Evolutionary conservation across 1,139 yeast species (phyloP).

Genomic region (Geotrichum restrictum): DNA sequence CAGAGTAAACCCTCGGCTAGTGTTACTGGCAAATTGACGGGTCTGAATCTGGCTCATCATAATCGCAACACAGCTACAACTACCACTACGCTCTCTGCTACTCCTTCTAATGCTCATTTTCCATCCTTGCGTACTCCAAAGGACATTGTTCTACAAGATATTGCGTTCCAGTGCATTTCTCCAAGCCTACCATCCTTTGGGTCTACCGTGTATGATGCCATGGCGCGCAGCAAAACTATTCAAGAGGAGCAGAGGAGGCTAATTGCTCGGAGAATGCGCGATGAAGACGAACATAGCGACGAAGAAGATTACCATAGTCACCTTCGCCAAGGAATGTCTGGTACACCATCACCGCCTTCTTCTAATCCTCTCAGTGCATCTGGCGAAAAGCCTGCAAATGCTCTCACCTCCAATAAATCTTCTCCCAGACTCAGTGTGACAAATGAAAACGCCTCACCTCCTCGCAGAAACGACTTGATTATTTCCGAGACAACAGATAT

Average conservation of each 20-base stretch:
- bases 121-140: slow-evolving; percentile 33
- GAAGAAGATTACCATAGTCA: slow-evolving; percentile 6
- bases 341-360: slow-evolving; percentile 2
- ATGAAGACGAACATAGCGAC: slow-evolving; percentile 8
- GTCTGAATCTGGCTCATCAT: slow-evolving; percentile 10
- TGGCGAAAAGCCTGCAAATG: neutral
- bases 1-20: slow-evolving; percentile 1
- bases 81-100: slow-evolving; percentile 14
- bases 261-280: slow-evolving; percentile 31
- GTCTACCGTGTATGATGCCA: slow-evolving; percentile 18
- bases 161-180: slow-evolving; percentile 41
- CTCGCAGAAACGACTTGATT: slow-evolving; percentile 16
- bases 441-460: slow-evolving; percentile 9
- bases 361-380: slow-evolving; percentile 8
- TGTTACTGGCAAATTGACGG: neutral
- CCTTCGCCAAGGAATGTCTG: slow-evolving; percentile 4
- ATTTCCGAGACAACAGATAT: slow-evolving; percentile 19
- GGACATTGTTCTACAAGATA: slow-evolving; percentile 35
- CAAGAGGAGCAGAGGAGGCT: slow-evolving; percentile 38
- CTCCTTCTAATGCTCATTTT: slow-evolving; percentile 16
- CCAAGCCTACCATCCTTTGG: slow-evolving; percentile 39
- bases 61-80: slow-evolving; percentile 16
- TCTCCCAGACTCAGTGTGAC: neutral
- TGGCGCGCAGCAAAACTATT: slow-evolving; percentile 27
- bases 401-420: neutral